phyloP scores from a whole-genome alignment of 129 eudicot species.

The Ambrosia artemisiifolia region DNA sequence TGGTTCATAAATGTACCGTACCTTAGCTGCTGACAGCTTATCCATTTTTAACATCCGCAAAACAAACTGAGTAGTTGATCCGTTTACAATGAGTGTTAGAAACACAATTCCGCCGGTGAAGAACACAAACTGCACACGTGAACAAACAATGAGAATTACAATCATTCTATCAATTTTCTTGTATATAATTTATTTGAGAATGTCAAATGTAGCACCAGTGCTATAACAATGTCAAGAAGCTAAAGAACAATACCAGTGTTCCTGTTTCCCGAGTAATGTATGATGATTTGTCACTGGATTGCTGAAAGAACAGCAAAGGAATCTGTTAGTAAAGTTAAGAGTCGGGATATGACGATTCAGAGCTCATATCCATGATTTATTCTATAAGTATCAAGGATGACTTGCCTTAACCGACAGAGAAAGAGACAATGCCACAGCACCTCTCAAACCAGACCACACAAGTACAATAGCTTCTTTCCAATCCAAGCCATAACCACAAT shows the following conservation, averaged over 20 bases:
- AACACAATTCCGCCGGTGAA: slow-evolving; percentile 92
- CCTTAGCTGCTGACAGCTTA: slow-evolving; percentile 77
- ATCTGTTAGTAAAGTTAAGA: not conserved
- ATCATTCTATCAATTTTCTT: not conserved
- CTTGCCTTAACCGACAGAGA: slow-evolving; percentile 87
- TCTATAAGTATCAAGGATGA: slow-evolving; percentile 15
- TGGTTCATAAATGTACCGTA: slow-evolving; percentile 41
- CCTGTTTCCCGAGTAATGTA: slow-evolving; percentile 69
- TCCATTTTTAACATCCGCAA: slow-evolving; percentile 65
- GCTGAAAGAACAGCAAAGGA: slow-evolving; percentile 50
- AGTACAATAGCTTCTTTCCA: slow-evolving; percentile 92
- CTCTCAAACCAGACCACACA: slow-evolving; percentile 90
- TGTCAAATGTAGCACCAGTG: not conserved
- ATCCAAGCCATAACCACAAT: slow-evolving; percentile 89
- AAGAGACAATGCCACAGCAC: slow-evolving; percentile 92
- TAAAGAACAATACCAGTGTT: slow-evolving; percentile 55
- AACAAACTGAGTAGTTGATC: slow-evolving; percentile 90
- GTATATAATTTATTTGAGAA: not conserved
- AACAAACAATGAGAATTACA: not conserved
- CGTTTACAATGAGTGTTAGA: slow-evolving; percentile 84
- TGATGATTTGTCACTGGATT: slow-evolving; percentile 54
- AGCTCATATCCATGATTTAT: not conserved
- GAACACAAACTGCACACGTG: slow-evolving; percentile 79
- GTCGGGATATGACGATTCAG: not conserved
- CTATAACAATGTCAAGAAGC: slow-evolving; percentile 6